These are phyloP conservation scores for Spizellomyces punctatus DNA, from an alignment of 192 early-diverging fungal genomes.

Conservation along the genomic window DNA sequence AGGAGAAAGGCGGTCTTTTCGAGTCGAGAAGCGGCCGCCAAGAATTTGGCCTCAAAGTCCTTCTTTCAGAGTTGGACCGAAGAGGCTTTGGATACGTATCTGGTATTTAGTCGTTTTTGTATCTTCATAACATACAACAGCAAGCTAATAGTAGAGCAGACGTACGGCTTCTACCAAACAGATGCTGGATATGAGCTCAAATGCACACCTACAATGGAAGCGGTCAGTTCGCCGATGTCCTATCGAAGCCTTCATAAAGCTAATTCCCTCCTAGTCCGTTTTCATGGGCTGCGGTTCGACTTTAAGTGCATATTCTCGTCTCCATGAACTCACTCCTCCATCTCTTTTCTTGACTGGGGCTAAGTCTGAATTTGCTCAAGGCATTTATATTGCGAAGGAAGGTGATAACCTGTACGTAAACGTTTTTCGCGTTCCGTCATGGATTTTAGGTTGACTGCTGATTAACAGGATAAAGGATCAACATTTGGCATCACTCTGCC, in stretches of 20 bases:
- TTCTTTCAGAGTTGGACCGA: conserved; percentile 36
- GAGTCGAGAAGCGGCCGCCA: conserved; percentile 3
- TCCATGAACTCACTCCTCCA: conserved; percentile 7
- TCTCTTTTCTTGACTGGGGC: conserved; percentile 10
- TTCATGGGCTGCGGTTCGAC: conserved; percentile 21
- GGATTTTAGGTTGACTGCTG: too few relatives aligned
- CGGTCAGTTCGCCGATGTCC: not conserved
- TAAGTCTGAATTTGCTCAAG: conserved; percentile 7
- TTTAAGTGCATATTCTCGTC: not conserved
- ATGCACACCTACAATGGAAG: conserved; percentile 13
- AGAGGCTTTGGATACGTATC: not conserved
- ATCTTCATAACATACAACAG: not conserved
- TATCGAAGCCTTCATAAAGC: not conserved
- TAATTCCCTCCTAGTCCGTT: conserved; percentile 5
- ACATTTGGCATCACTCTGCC: not conserved
- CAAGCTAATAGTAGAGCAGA: not conserved
- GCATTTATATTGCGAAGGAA: not conserved
- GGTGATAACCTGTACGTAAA: too few relatives aligned
- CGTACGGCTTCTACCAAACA: not conserved
- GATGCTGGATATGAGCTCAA: conserved; percentile 6
- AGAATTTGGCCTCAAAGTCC: conserved; percentile 1
- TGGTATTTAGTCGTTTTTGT: not conserved
- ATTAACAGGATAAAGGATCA: conserved; percentile 3
- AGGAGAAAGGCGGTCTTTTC: conserved; percentile 20
- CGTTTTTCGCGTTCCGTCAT: too few relatives aligned